A percentile compares a stretch with the other conserved stretches of the same genome.
phyloP scores from a whole-genome alignment of 2,329 filamentous ascomycete species.

The Dothistroma septosporum region DNA sequence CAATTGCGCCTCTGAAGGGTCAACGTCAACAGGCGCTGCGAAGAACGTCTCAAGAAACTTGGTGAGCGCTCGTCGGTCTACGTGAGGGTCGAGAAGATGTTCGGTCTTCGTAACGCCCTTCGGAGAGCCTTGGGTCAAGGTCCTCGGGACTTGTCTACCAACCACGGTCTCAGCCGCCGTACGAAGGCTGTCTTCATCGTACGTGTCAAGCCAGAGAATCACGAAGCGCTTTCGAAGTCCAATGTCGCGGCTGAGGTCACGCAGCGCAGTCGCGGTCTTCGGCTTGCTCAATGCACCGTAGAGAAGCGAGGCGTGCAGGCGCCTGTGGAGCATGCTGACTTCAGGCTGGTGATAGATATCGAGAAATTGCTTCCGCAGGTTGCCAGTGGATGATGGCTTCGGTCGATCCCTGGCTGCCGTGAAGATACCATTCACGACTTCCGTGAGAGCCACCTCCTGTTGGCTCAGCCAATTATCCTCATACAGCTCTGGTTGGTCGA shows the following conservation, averaged over 20 bases:
- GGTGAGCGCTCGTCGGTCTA: slow-evolving; percentile 22
- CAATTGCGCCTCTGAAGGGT: slow-evolving; percentile 15
- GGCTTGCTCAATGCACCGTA: slow-evolving; percentile 57
- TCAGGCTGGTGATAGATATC: slow-evolving; percentile 51
- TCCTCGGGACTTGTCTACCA: slow-evolving; percentile 43
- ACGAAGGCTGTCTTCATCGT: slow-evolving; percentile 49
- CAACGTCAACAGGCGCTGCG: slow-evolving; percentile 55
- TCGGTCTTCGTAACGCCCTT: slow-evolving; percentile 6
- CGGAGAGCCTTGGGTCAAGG: neutral
- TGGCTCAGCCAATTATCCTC: slow-evolving; percentile 61
- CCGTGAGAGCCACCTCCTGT: slow-evolving; percentile 58
- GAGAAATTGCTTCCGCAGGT: slow-evolving; percentile 41
- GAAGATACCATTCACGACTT: slow-evolving; percentile 57
- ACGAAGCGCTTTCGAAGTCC: slow-evolving; percentile 56
- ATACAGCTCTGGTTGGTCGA: slow-evolving; percentile 56
- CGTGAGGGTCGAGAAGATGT: slow-evolving; percentile 23
- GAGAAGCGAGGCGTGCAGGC: slow-evolving; percentile 55
- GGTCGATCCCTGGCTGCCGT: slow-evolving; percentile 24
- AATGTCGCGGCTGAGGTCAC: slow-evolving; percentile 53
- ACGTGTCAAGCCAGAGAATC: slow-evolving; percentile 56
- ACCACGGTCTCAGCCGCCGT: slow-evolving; percentile 56
- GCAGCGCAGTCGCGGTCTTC: slow-evolving; percentile 46
- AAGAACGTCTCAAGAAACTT: slow-evolving; percentile 55
- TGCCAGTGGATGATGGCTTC: neutral
- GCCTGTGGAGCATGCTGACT: slow-evolving; percentile 52